Base-by-base conservation (phyloP, 2,329 filamentous ascomycete genomes). In the Blumeria hordei region DNA sequence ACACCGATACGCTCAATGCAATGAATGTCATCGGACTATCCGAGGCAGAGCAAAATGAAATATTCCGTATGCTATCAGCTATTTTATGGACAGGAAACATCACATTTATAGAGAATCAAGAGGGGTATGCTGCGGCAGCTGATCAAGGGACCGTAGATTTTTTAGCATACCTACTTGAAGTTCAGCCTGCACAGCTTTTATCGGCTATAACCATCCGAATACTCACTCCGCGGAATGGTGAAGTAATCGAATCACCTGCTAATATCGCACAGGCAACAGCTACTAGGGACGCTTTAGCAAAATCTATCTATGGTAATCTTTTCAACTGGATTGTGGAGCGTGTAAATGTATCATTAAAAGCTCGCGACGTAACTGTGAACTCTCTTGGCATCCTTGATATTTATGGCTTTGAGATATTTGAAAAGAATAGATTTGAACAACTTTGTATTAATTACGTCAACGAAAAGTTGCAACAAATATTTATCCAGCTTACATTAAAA, bases 381-480 rank as follows among this genome's bases (percentile, higher is more conserved):
- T 85, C 85, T 2, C 92, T 98, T 61, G 92, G 92, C 65, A 96
- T 98, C 65, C 75, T 98, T 61, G 92, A 98, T 74, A 98, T 98
- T 61, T 98, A 98, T 67, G 92, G 92, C 2, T 98, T 98, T 64
- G 92, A 98, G 67, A 98, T 98, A 61, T 98, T 98, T 62, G 92
- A 98, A 67, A 92, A 90, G 71, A 98, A 98, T 72, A 95, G 86
- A 60, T 98, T 98, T 64, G 92, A 98, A 68, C 92, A 98, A 69
- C 78, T 98, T 7, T 98, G 92, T 70, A 98, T 98, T 75, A 98
- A 98, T 72, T 98, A 96, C 65, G 93, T 96, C 65, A 98, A 98
- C 69, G 92, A 98, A 70, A 98, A 98, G 69, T 73, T 98, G 56
- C 92, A 98, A 69, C 92, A 98, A 66, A 96, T 98, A 64, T 98